These are phyloP conservation scores for Astraeus odoratus DNA, from an alignment of 768 basidiomycete genomes.

Conservation along the genomic window DNA sequence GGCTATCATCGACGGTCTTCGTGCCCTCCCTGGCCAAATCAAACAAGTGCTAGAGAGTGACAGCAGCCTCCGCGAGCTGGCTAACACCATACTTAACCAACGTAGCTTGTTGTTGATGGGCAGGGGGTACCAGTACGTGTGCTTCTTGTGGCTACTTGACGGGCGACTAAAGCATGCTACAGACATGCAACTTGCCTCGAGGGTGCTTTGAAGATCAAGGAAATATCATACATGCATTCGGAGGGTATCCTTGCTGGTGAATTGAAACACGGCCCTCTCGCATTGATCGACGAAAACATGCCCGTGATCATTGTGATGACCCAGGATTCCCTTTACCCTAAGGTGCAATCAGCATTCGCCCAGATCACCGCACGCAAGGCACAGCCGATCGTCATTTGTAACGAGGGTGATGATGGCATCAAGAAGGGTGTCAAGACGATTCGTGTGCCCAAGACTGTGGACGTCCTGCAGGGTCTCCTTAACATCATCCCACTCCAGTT, in stretches of 20 bases:
- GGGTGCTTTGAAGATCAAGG: conserved; percentile 98
- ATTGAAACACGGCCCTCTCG: conserved; percentile 97
- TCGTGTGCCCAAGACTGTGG: conserved; percentile 90
- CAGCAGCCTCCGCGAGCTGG: conserved; percentile 68
- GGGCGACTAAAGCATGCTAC: conserved; percentile 1
- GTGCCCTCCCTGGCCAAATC: conserved; percentile 85
- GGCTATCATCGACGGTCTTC: conserved; percentile 89
- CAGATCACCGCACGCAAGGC: conserved; percentile 98
- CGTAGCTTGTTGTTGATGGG: conserved; percentile 95
- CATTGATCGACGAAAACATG: conserved; percentile 97
- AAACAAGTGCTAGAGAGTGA: conserved; percentile 81
- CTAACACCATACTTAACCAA: conserved; percentile 71
- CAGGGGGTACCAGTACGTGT: conserved; percentile 85
- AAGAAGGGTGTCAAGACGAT: conserved; percentile 75
- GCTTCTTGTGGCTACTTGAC: too few species aligned
- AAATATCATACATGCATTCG: conserved; percentile 74
- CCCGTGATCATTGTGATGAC: conserved; percentile 99
- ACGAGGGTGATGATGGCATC: conserved; percentile 83
- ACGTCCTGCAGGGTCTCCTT: conserved; percentile 89
- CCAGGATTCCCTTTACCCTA: conserved; percentile 94
- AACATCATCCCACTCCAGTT: conserved; percentile 97
- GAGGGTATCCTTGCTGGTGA: conserved; percentile 93
- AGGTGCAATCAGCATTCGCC: conserved; percentile 92
- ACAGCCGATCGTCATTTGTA: conserved; percentile 90
- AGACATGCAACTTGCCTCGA: conserved; percentile 96